Evolutionary conservation across 257 asterid genomes (phyloP), one percentile per base, ranked within the genome.

Genomic region (Solanum acaule): DNA sequence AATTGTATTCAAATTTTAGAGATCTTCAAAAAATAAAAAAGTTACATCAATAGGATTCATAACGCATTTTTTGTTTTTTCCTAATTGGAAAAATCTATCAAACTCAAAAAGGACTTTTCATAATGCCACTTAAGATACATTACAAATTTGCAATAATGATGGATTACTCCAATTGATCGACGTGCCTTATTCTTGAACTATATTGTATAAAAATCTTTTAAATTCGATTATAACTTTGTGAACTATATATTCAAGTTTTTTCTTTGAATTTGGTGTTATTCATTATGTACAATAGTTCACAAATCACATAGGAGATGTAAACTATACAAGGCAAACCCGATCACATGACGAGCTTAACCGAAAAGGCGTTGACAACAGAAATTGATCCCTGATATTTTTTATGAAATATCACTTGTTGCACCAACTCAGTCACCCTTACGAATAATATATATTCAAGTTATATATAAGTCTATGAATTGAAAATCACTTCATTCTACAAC

Each of bases 261-360:
- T 63, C 0, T 10, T 23, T 23, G 3, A 10, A 23, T 22, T 23
- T 10, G 3, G 10, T 1, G 13, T 0, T 3, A 20, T 56, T 56
- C 0, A 11, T 56, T 56, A 56, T 7, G 65, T 56, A 56, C n/a
- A 56, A 3, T 56, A 6, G 65, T 3, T 56, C 10, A 56, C 4
- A 23, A 61, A 61, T 61, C 14, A 61, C 29, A 61, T 9, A 61
- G 3, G 29, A 61, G 2, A 23, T 61, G 29, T 4, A 61, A 23
- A 61, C 6, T 23, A 10, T 13, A 65, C 6, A n/a, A n/a, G 72
- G 1, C 4, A 10, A 11, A 25, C 0, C 4, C 15, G 6, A 2
- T 11, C 33, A 5, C 1, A 1, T 25, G 34, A 25, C 2, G 8
- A 65, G 25, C 70, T 65, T 5, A 25, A 65, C 0, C 13, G 34